Evolutionary conservation across 371 early-diverging fungal genomes (phyloP).

Genomic region (Mortierella sp.): DNA sequence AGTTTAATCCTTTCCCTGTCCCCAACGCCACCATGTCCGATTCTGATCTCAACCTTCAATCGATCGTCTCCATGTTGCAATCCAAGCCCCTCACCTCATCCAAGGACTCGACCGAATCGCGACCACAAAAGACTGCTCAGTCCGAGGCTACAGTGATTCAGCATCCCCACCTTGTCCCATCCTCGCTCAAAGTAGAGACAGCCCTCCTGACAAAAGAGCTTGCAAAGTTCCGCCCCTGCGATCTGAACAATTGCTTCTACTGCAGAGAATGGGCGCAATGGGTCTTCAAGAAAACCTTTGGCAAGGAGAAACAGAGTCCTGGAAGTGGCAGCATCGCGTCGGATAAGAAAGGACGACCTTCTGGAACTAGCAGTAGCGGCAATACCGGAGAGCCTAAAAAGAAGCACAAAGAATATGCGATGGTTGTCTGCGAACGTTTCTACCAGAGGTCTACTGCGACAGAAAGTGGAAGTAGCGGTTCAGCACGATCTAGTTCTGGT

Average conservation of each 20-base stretch:
- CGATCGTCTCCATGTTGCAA: conserved; percentile 49
- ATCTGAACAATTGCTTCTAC: conserved; percentile 78
- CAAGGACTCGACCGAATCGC: conserved; percentile 23
- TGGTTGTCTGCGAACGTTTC: conserved; percentile 44
- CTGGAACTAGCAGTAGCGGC: conserved; percentile 1
- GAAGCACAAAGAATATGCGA: conserved; percentile 55
- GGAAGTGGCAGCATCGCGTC: neutral
- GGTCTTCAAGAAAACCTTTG: conserved; percentile 79
- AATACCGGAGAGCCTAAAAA: conserved; percentile 46
- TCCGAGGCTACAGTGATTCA: conserved; percentile 32
- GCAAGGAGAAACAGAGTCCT: conserved; percentile 38
- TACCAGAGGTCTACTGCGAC: conserved; percentile 47
- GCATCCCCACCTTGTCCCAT: conserved; percentile 46
- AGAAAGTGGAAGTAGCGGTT: conserved; percentile 8
- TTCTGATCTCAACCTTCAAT: conserved; percentile 50
- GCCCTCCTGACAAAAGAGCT: conserved; percentile 76
- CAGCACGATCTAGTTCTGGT: conserved; percentile 12
- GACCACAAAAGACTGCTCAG: conserved; percentile 15
- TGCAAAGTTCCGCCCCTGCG: conserved; percentile 78
- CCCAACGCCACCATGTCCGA: conserved; percentile 47
- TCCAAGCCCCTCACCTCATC: conserved; percentile 16
- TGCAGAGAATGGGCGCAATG: conserved; percentile 89
- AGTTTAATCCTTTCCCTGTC: neutral
- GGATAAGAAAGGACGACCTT: conserved; percentile 41
- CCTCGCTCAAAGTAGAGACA: conserved; percentile 59